Base-by-base conservation (phyloP, 1,284 basidiomycete species). In the Trichosporon faecale region DNA sequence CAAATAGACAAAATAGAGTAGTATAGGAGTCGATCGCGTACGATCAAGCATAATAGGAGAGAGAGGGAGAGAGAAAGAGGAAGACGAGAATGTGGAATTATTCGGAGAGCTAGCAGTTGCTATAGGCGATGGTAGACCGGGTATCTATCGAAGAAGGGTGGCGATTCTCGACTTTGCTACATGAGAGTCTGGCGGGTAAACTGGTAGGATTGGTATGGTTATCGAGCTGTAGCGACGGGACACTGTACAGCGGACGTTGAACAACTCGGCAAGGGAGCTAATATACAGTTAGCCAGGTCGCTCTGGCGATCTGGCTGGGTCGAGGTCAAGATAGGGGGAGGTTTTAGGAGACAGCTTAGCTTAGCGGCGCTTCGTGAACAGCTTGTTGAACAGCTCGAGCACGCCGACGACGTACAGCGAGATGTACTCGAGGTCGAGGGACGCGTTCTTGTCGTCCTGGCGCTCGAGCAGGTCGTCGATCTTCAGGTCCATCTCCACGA, bases 401-500 rank as follows among this genome's bases (percentile, higher is more conserved):
- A 98, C 94, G 83, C 97, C 97, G 2, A 93, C 91, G 23, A 99
- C 96, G 82, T 97, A 95, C 74, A 99, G 85, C 84, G 98, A 95
- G 68, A 99, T 96, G 80, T 99, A 98, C 85, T 98, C 95, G 71
- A 99, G 87, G 85, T 98, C 96, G 71, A 99, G 86, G 64, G 95
- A 86, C 77, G 95, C 93, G 77, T 98, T 94, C 84, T 95, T 95
- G 84, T 99, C 95, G 86, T 98, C 97, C 91, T 98, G 96, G 93
- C 95, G 97, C 85, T 99, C 95, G 77, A 99, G 86, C 75, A 99
- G 85, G 85, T 99, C 97, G 84, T 99, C 97, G 79, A 99, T 97
- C 86, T 98, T 99, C 72, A 99, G 88, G 85, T 99, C 97, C 95
- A 99, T 99, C 87, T 99, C 97, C 63, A 99, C 87, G 76, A 99